Evolutionary conservation across 2,329 filamentous ascomycete genomes (phyloP).

Genomic region (Mariannaea sp.): DNA sequence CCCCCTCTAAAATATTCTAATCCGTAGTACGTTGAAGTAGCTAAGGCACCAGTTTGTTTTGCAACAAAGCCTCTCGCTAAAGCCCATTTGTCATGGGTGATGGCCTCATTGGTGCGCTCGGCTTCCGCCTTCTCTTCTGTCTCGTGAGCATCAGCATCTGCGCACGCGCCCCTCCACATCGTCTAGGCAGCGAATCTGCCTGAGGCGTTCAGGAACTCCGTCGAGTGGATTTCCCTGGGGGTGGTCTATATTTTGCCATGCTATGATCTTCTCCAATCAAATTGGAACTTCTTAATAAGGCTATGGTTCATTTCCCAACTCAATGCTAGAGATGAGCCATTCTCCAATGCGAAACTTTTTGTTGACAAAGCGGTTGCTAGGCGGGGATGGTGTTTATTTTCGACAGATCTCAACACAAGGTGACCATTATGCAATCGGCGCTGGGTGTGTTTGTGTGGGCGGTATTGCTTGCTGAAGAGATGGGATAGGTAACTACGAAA

Average conservation of each 20-base stretch:
- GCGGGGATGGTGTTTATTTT: background rate
- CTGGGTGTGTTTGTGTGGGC: too few species aligned
- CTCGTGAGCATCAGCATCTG: slow-evolving; percentile 8
- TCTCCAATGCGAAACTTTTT: background rate
- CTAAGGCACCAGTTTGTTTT: background rate
- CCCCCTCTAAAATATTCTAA: too few species aligned
- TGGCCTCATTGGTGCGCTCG: background rate
- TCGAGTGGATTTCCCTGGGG: background rate
- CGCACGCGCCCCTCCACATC: slow-evolving; percentile 11
- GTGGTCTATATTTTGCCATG: too few species aligned
- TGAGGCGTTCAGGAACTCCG: slow-evolving; percentile 22
- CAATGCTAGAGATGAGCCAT: background rate
- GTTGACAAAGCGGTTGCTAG: background rate
- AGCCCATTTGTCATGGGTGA: background rate
- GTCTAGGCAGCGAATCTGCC: slow-evolving; percentile 14
- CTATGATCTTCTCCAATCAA: background rate
- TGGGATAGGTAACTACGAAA: too few species aligned
- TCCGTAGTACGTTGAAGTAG: background rate
- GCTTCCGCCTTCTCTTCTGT: slow-evolving; percentile 13
- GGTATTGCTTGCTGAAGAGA: background rate
- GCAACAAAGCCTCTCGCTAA: background rate
- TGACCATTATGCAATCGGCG: too few species aligned
- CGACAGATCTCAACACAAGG: too few species aligned
- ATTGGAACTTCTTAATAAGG: background rate
- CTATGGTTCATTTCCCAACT: background rate